Base-by-base conservation (phyloP, 208 protist species). In the Trypanosoma brucei region DNA sequence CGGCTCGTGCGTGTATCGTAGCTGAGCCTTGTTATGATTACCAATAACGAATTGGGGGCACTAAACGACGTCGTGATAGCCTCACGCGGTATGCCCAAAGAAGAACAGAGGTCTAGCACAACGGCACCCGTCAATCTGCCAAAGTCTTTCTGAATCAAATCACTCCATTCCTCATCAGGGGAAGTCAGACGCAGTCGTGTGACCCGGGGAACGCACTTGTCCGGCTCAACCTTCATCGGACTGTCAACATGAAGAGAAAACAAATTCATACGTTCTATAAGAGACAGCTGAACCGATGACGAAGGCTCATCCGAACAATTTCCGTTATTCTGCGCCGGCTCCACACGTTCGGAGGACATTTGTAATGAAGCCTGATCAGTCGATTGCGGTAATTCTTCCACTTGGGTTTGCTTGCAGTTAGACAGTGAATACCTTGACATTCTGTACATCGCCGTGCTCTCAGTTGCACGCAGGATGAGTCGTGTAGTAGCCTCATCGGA, bases 391-490 rank as follows among this genome's bases (percentile, higher is more conserved):
- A n/a, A 35, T 8, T 7, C 50, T 33, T n/a, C 50, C 31, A n/a
- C 9, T 34, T 54, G 7, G 50, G 9, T 8, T 8, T 6, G 57
- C 22, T n/a, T 34, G 5, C 3, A 22, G 1, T 14, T 30, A 2
- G 3, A 5, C 11, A 4, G 6, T 14, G 48, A 14, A 34, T n/a
- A 31, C 33, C 40, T 56, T n/a, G 2, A 42, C 59, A 31, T 45
- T 6, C 14, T 4, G 35, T 54, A 53, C 46, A 45, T 9, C 14
- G 14, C 14, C 22, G n/a, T 39, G 42, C 48, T 49, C n/a, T 46
- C 55, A 5, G 34, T 46, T 38, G 64, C 56, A 22, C 56, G 55
- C 39, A 56, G 22, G 7, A 69, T 57, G 40, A 69, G 35, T 37
- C 55, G 36, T 5, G 7, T 45, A n/a, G 22, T 57, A 4, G 4